These are phyloP conservation scores for Amanita molliuscula DNA, from an alignment of 768 basidiomycete genomes.

Conservation along the genomic window DNA sequence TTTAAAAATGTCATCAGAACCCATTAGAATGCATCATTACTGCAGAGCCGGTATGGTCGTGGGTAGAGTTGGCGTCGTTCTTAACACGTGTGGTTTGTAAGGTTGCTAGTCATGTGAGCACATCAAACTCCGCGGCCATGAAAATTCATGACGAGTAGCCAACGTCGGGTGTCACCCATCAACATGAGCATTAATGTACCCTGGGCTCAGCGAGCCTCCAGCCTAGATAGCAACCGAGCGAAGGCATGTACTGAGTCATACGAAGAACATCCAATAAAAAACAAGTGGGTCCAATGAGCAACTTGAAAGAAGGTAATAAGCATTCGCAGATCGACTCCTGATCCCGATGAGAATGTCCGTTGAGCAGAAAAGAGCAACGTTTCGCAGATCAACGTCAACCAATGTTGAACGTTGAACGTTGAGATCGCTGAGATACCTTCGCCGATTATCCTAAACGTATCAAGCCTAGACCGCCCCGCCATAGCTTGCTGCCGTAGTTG, in stretches of 20 bases:
- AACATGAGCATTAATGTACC: not conserved
- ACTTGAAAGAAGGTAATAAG: too few relatives aligned
- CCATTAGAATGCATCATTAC: not conserved
- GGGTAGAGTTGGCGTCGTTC: conserved; percentile 1
- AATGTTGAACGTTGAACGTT: too few relatives aligned
- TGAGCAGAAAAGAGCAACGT: too few relatives aligned
- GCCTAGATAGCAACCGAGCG: too few relatives aligned
- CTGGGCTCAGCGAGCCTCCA: too few relatives aligned
- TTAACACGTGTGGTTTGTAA: not conserved
- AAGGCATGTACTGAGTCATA: too few relatives aligned
- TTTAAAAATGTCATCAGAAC: not conserved
- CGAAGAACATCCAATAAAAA: too few relatives aligned
- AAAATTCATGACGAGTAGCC: not conserved
- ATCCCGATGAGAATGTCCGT: too few relatives aligned
- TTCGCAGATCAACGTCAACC: not conserved
- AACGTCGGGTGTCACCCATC: not conserved
- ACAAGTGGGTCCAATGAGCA: too few relatives aligned
- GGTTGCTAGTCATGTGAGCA: not conserved
- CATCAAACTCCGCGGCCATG: conserved; percentile 3
- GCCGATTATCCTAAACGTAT: not conserved
- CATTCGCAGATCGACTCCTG: too few relatives aligned
- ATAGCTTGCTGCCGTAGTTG: not conserved
- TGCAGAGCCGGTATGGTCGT: not conserved
- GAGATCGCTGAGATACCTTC: not conserved
- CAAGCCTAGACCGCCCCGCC: not conserved